phyloP scores from a whole-genome alignment of 2,329 filamentous ascomycete genomes.

The Rhynchosporium graminicola region DNA sequence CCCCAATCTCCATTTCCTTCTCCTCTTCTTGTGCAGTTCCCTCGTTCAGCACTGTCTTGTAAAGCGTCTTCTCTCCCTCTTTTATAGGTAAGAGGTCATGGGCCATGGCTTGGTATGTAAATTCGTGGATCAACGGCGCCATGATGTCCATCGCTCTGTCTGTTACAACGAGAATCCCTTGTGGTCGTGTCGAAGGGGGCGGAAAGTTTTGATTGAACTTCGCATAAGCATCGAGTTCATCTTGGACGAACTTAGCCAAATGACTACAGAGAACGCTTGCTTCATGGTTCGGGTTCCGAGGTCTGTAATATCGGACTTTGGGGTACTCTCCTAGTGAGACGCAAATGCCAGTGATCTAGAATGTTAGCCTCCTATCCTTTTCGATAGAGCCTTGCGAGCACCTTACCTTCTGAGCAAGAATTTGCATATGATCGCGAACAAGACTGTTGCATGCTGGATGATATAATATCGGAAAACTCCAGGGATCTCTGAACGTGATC shows the following conservation, averaged over 20 bases:
- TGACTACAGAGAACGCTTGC: slow-evolving; percentile 85
- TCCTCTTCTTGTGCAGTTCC: slow-evolving; percentile 69
- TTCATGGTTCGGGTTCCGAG: slow-evolving; percentile 74
- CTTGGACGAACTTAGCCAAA: slow-evolving; percentile 86
- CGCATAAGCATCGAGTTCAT: slow-evolving; percentile 86
- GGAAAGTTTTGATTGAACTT: slow-evolving; percentile 84
- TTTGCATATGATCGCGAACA: slow-evolving; percentile 79
- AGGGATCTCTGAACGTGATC: slow-evolving; percentile 89
- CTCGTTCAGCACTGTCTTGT: slow-evolving; percentile 77
- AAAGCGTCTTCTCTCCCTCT: slow-evolving; percentile 86
- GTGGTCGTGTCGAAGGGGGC: slow-evolving; percentile 73
- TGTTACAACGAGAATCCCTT: slow-evolving; percentile 80
- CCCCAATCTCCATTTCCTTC: slow-evolving; percentile 88
- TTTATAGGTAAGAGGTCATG: slow-evolving; percentile 88
- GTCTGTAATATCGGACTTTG: slow-evolving; percentile 86
- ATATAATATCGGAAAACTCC: slow-evolving; percentile 91
- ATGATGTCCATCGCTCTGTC: slow-evolving; percentile 92
- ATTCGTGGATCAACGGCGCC: slow-evolving; percentile 88
- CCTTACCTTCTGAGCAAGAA: slow-evolving; percentile 80
- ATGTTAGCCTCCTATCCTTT: slow-evolving; percentile 26
- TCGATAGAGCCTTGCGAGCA: slow-evolving; percentile 3
- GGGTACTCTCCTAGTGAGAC: slow-evolving; percentile 93
- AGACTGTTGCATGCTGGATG: slow-evolving; percentile 87
- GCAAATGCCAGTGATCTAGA: slow-evolving; percentile 82
- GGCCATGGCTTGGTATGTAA: slow-evolving; percentile 98